Evolutionary conservation across 2,329 filamentous ascomycete genomes (phyloP), one percentile per base, ranked within the genome.

Genomic region (Hysterium pulicare): DNA sequence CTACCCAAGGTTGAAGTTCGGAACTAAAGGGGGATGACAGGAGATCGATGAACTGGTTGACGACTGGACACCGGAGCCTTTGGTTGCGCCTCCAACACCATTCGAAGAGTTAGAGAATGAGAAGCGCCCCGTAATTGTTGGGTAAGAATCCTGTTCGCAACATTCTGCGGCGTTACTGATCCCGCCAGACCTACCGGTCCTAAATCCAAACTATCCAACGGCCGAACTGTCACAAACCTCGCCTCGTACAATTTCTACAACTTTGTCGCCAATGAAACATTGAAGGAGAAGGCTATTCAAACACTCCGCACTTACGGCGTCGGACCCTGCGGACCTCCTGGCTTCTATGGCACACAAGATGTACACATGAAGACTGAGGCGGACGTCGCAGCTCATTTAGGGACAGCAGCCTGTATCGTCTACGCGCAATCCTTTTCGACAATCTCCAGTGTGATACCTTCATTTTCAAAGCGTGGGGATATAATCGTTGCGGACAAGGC

Each of bases 171-270:
- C n/a, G n/a, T 37, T 48, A 32, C 38, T 28, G n/a, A 22, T 36
- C 28, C 41, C 28, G 45, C 36, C 59, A 94, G 89, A 38, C 86
- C 91, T 4, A 90, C 90, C 1, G 90, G 89, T 8, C 90, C 93
- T 35, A 95, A 93, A 67, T 84, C 86, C 38, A 96, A 93, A 67
- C 80, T 98, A 42, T 76, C 83, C 36, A 95, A 84, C 67, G 93
- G 93, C 57, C 86, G 88, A 53, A 95, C 87, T 15, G 93, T 96
- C 19, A 89, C 81, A 44, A 98, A 98, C 64, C 83, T 98, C 50
- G 91, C 89, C 28, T 94, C 88, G 2, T 93, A 90, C 72, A 98
- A 98, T 68, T 95, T 93, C 69, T 97, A 95, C 76, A 97, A 98
- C 72, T 90, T 98, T 68, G 88, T 94, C 51, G 82, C 82, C 40